phyloP scores from a whole-genome alignment of 2,329 filamentous ascomycete genomes.

The Xylaria multiplex region DNA sequence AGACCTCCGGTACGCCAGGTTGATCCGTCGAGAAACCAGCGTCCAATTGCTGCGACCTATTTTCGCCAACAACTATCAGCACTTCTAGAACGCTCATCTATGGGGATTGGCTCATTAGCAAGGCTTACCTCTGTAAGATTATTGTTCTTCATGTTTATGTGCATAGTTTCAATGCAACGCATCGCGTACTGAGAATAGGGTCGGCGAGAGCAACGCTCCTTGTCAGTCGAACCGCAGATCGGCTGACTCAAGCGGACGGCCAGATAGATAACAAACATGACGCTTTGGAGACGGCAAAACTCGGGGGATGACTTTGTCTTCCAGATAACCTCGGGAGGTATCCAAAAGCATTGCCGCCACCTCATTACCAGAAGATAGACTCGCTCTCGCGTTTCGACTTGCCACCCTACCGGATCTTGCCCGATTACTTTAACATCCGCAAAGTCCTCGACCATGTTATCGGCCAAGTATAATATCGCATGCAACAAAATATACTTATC shows the following conservation, averaged over 20 bases:
- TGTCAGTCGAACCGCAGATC: neutral
- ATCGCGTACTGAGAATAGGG: constrained; percentile 21
- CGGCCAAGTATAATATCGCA: constrained; percentile 20
- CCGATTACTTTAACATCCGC: neutral
- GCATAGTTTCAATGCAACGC: constrained; percentile 24
- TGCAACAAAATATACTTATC: constrained; percentile 27
- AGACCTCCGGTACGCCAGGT: constrained; percentile 24
- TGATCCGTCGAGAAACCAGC: constrained; percentile 28
- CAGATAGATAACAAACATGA: constrained; percentile 27
- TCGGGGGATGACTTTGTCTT: constrained; percentile 17
- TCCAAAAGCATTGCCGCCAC: constrained; percentile 34
- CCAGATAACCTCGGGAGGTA: constrained; percentile 29
- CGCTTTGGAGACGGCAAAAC: constrained; percentile 23
- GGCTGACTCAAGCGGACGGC: constrained; percentile 27
- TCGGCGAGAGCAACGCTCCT: constrained; percentile 5
- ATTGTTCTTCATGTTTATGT: constrained; percentile 25
- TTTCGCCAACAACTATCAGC: constrained; percentile 8
- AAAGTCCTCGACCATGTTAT: constrained; percentile 21
- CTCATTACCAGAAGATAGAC: constrained; percentile 24
- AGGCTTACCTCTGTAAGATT: constrained; percentile 25
- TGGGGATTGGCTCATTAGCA: neutral
- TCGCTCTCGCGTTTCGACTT: constrained; percentile 25
- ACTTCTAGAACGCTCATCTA: too few relatives aligned
- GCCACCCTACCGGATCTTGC: constrained; percentile 20
- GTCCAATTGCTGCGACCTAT: constrained; percentile 30